A percentile compares a stretch with the other conserved stretches of the same genome.
phyloP scores from a whole-genome alignment of 2,329 filamentous ascomycete species.

The Escovopsis sp. region DNA sequence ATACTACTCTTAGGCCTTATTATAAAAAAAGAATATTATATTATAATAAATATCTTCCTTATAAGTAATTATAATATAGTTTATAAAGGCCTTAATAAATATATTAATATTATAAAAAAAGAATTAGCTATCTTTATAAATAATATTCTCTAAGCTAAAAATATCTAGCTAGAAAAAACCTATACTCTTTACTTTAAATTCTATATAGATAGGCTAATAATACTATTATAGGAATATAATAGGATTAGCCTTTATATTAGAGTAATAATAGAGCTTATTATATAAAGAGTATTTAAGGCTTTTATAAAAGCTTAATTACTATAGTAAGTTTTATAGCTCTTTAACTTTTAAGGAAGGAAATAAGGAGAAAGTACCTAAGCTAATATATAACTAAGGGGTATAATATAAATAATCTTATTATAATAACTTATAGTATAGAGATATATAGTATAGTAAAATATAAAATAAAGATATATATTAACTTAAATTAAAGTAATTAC shows the following conservation, averaged over 20 bases:
- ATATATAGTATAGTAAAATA: too few species aligned
- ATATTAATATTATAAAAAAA: background rate
- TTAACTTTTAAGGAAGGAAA: background rate
- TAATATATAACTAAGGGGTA: background rate
- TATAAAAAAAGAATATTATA: constrained; percentile 1
- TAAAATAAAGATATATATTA: too few species aligned
- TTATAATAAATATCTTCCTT: background rate
- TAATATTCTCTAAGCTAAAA: background rate
- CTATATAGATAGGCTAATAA: background rate
- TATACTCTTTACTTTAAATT: background rate
- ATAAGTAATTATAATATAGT: background rate
- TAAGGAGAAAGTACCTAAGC: background rate
- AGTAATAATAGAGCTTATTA: too few species aligned
- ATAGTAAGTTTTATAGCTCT: too few species aligned
- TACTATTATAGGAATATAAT: constrained; percentile 1
- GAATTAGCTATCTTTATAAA: background rate
- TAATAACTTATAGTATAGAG: too few species aligned
- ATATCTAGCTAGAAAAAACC: background rate
- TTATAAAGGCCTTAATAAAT: too few species aligned
- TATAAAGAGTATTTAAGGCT: too few species aligned
- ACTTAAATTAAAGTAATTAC: too few species aligned
- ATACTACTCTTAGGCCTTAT: constrained; percentile 1
- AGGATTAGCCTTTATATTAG: background rate
- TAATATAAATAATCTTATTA: background rate
- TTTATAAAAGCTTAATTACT: too few species aligned